These are phyloP conservation scores for Neonectria neomacrospora DNA, from an alignment of 2,329 filamentous ascomycete species.

Conservation along the genomic window DNA sequence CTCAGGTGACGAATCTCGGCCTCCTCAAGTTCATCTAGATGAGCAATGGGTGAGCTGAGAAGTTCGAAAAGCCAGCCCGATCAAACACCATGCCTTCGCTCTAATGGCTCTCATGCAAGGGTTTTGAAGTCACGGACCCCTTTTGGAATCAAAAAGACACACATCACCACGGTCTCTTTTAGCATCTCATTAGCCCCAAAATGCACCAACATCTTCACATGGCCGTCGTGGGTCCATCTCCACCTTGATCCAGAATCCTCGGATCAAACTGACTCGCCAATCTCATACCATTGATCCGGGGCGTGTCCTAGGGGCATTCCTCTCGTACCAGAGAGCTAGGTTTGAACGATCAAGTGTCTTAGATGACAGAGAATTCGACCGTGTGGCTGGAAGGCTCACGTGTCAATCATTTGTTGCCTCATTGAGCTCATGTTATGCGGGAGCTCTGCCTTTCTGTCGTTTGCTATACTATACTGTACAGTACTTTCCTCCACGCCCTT, in stretches of 20 bases:
- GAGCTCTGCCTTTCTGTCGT: background rate
- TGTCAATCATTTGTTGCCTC: background rate
- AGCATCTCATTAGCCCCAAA: constrained; percentile 7
- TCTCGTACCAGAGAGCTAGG: background rate
- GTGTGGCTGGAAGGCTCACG: constrained; percentile 1
- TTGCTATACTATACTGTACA: background rate
- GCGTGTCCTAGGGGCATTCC: constrained; percentile 9
- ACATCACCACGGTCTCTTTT: background rate
- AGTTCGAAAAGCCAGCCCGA: background rate
- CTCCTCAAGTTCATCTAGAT: background rate
- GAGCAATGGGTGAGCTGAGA: background rate
- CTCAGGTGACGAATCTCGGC: constrained; percentile 11
- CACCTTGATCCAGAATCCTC: constrained; percentile 19
- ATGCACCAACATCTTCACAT: constrained; percentile 10
- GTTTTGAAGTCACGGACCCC: background rate
- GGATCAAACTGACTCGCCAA: constrained; percentile 20
- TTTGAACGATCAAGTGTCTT: background rate
- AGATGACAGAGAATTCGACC: constrained; percentile 2
- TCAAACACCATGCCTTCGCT: background rate
- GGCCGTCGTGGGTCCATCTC: constrained; percentile 18
- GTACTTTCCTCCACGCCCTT: background rate
- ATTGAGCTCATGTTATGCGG: background rate
- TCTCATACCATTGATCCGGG: constrained; percentile 5
- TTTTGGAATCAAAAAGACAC: background rate
- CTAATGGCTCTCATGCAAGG: background rate